These are phyloP conservation scores for Psilocybe azurescens DNA, from an alignment of 768 basidiomycete genomes.

Conservation along the genomic window DNA sequence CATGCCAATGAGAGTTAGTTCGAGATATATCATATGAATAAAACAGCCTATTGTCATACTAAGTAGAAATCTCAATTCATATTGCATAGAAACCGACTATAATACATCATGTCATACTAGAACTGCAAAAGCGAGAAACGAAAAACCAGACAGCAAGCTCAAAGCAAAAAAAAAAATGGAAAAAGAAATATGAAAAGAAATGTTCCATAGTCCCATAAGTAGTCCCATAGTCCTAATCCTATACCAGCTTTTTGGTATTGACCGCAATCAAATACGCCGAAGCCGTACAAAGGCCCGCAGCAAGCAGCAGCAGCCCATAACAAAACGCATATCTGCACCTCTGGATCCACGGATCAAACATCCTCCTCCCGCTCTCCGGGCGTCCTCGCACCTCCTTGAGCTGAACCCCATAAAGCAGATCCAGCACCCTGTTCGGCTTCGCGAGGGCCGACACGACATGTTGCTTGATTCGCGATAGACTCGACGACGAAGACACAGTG, in stretches of 20 bases:
- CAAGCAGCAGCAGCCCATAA: conserved; percentile 50
- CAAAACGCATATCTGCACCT: conserved; percentile 63
- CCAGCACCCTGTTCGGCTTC: conserved; percentile 49
- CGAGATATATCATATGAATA: too few relatives aligned
- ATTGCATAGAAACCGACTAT: too few relatives aligned
- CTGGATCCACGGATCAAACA: conserved; percentile 67
- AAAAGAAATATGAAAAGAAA: background rate
- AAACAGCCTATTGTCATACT: too few relatives aligned
- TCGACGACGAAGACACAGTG: conserved; percentile 14
- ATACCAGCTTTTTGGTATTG: conserved; percentile 41
- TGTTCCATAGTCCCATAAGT: background rate
- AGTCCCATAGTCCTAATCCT: conserved; percentile 9
- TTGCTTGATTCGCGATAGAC: conserved; percentile 11
- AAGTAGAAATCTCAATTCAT: too few relatives aligned
- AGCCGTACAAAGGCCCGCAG: conserved; percentile 41
- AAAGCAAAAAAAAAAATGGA: background rate
- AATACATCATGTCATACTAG: background rate
- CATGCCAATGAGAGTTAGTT: too few relatives aligned
- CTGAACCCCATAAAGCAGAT: conserved; percentile 50
- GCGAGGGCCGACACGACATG: conserved; percentile 38
- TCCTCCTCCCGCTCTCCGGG: conserved; percentile 47
- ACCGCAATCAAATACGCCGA: conserved; percentile 48
- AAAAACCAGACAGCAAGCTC: background rate
- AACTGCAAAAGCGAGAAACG: background rate
- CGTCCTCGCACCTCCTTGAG: conserved; percentile 47